A percentile compares a stretch with the other conserved stretches of the same genome.
Evolutionary conservation across 2,329 filamentous ascomycete genomes (phyloP).

Genomic region (Cryphonectria parasitica): DNA sequence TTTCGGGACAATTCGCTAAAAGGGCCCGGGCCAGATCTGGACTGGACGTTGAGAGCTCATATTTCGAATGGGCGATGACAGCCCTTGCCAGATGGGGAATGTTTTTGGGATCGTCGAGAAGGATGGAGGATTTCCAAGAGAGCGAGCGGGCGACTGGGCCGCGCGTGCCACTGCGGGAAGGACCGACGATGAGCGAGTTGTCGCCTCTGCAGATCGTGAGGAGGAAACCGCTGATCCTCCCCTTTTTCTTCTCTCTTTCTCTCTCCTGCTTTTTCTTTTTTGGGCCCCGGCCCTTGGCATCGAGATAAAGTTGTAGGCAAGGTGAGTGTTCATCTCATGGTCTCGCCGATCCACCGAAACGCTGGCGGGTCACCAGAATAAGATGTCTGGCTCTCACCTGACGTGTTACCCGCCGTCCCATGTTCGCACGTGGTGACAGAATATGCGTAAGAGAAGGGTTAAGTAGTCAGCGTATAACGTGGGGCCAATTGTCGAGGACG

Average conservation of each 20-base stretch:
- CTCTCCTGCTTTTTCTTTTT: neutral
- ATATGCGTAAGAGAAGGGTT: neutral
- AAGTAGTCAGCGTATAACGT: neutral
- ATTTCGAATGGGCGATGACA: neutral
- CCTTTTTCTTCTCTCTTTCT: neutral
- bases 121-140: neutral
- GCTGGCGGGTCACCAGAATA: slow-evolving; percentile 18
- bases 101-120: neutral
- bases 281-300: slow-evolving; percentile 15
- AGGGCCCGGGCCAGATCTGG: neutral
- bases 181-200: neutral
- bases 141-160: neutral
- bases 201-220: slow-evolving; percentile 9
- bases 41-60: neutral
- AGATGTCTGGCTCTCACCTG: slow-evolving; percentile 14
- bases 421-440: slow-evolving; percentile 9
- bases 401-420: slow-evolving; percentile 2
- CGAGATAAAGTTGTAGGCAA: slow-evolving; percentile 15
- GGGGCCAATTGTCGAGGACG: neutral
- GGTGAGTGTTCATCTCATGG: neutral
- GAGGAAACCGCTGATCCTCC: neutral
- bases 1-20: neutral
- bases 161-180: neutral
- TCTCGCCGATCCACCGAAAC: neutral
- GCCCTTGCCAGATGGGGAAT: neutral